Conservation (phyloP, 2,329 filamentous ascomycete genomes). For the Curvularia lunata region DNA sequence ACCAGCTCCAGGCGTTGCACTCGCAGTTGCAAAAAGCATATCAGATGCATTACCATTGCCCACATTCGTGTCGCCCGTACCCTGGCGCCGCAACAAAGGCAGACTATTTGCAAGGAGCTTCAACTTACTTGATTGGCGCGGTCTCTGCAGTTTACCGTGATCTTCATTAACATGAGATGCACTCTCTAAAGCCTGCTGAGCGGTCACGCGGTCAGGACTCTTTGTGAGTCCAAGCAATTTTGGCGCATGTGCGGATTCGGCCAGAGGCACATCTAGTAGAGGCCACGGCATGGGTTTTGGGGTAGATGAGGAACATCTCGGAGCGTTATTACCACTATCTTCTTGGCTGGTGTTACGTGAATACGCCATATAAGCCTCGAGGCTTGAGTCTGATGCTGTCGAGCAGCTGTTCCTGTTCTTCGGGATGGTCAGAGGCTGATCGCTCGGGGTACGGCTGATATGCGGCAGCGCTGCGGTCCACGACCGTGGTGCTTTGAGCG, state of each 20-base stretch:
- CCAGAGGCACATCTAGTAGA: conserved; percentile 15
- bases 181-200: conserved; percentile 19
- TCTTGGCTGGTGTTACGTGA: conserved; percentile 25
- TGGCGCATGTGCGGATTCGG: neutral
- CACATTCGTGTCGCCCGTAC: conserved; percentile 22
- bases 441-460: conserved; percentile 38
- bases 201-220: conserved; percentile 11
- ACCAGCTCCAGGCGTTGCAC: conserved; percentile 3
- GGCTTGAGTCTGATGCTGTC: conserved; percentile 36
- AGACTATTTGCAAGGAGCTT: conserved; percentile 29
- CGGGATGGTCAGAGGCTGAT: conserved; percentile 41
- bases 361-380: conserved; percentile 21
- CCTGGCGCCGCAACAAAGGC: conserved; percentile 29
- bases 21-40: neutral
- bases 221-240: neutral
- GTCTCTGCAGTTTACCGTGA: conserved; percentile 12
- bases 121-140: conserved; percentile 27
- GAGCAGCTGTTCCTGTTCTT: conserved; percentile 43
- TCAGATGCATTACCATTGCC: conserved; percentile 15
- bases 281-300: conserved; percentile 19
- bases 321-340: conserved; percentile 5
- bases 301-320: conserved; percentile 11
- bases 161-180: conserved; percentile 7
- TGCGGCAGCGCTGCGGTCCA: conserved; percentile 38
- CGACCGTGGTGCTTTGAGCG: conserved; percentile 27